Conservation (phyloP, 1,284 basidiomycete genomes). For the Trichosporon faecale region DNA sequence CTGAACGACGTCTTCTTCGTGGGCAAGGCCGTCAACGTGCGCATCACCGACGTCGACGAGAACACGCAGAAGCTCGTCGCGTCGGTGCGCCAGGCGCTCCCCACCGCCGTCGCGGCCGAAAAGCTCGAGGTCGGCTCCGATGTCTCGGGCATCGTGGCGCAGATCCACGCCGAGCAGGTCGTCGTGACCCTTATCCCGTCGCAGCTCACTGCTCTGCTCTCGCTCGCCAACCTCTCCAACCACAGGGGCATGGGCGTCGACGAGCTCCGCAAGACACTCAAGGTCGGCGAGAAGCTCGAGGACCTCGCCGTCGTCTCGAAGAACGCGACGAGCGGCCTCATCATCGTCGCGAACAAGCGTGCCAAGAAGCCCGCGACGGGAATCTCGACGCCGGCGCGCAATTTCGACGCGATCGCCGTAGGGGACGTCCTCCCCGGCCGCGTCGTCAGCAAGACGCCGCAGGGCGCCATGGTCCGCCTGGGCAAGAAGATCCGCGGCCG, state of each 20-base stretch:
- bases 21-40: constrained; percentile 83
- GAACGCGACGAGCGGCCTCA: constrained; percentile 78
- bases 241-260: constrained; percentile 65
- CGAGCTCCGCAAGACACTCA: constrained; percentile 67
- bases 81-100: constrained; percentile 78
- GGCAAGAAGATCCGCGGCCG: constrained; percentile 66
- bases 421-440: constrained; percentile 75
- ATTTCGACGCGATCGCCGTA: constrained; percentile 63
- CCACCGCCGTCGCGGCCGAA: constrained; percentile 61
- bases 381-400: constrained; percentile 57
- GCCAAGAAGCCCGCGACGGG: constrained; percentile 45
- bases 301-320: constrained; percentile 86
- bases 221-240: constrained; percentile 83
- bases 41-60: constrained; percentile 69
- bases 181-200: constrained; percentile 69
- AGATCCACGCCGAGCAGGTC: constrained; percentile 80
- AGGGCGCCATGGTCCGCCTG: constrained; percentile 73
- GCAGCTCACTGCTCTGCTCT: constrained; percentile 74
- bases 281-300: constrained; percentile 68
- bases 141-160: constrained; percentile 66
- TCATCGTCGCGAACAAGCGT: constrained; percentile 70
- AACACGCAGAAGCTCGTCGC: constrained; percentile 69
- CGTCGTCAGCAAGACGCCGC: constrained; percentile 63
- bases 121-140: constrained; percentile 71
- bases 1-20: constrained; percentile 68